Evolutionary conservation across 805 yeast genomes (phyloP).

Genomic region (Myxozyma sirexii): DNA sequence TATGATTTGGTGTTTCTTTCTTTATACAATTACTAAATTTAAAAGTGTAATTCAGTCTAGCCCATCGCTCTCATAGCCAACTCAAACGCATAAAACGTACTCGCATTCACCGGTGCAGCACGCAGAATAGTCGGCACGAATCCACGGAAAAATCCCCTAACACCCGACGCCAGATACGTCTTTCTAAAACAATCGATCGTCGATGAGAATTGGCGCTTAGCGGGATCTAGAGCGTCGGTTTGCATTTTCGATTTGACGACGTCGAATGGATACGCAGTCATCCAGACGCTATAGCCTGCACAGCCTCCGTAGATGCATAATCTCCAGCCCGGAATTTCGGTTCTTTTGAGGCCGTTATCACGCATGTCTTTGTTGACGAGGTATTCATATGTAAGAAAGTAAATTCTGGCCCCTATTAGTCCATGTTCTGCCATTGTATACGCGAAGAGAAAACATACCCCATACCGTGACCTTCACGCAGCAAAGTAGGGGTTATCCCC

Average conservation of each 20-base stretch:
- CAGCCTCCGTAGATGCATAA: constrained; percentile 86
- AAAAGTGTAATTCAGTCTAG: too few relatives aligned
- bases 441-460: constrained; percentile 53
- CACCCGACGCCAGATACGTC: constrained; percentile 61
- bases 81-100: constrained; percentile 93
- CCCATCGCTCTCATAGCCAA: constrained; percentile 66
- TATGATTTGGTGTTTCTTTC: too few relatives aligned
- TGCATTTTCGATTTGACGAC: constrained; percentile 89
- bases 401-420: too few relatives aligned
- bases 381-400: constrained; percentile 89
- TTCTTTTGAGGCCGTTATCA: constrained; percentile 51
- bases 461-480: constrained; percentile 85
- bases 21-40: too few relatives aligned
- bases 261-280: constrained; percentile 82
- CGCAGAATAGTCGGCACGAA: constrained; percentile 89
- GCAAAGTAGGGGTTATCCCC: constrained; percentile 79
- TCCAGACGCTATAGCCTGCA: constrained; percentile 87
- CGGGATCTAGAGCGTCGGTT: constrained; percentile 63
- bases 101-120: constrained; percentile 98
- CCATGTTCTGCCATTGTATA: too few relatives aligned
- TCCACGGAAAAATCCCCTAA: constrained; percentile 84
- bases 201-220: constrained; percentile 60
- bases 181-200: constrained; percentile 61
- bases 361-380: constrained; percentile 66
- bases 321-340: constrained; percentile 84